Evolutionary conservation across 163 green algal species (phyloP), one percentile per base, ranked within the genome.

Genomic region (Chlamydomonas reinhardtii): DNA sequence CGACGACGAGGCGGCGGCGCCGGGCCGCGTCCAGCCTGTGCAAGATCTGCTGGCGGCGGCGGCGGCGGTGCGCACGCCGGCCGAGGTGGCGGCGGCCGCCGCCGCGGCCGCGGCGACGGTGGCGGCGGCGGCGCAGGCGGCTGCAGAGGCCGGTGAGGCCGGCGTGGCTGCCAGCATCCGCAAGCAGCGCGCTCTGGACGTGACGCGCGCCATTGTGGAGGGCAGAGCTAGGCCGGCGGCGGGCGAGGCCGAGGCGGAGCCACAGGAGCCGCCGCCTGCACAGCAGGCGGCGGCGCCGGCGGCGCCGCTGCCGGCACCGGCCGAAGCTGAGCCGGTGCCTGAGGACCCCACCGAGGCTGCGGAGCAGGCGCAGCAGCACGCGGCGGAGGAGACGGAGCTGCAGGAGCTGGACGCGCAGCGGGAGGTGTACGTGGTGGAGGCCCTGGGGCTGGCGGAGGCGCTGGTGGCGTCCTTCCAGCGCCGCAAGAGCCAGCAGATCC

Each of bases 391-490:
- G 32, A 2, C 31, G 66, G 29, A 27, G 54, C 20, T n/a, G 52
- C 54, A 52, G 34, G 25, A 34, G 35, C 27, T 79, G 20, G 1
- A 31, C 12, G 27, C 35, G 16, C 70, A 79, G 35, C 69, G 56
- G 0, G 34, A 73, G 15, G 70, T 27, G 25, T 11, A 9, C 4
- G 43, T 86, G 0, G 16, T 8, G 16, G 80, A 79, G 70, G 80
- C 70, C 16, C 5, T 32, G 3, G 25, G 24, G 27, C 35, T 86
- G 70, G 56, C 79, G 34, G 80, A 86, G 80, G 70, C 73, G 35
- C 73, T 86, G 56, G 80, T 86, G 25, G 70, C 66, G 27, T 37
- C 65, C 69, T 80, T 86, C 22, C 80, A 37, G 35, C 80, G 80
- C 56, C 70, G 70, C 34, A 19, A 32, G 25, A 73, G 54, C 4